Evolutionary conservation across 1,284 basidiomycete species (phyloP).

Genomic region (Fomitopsis pinicola): DNA sequence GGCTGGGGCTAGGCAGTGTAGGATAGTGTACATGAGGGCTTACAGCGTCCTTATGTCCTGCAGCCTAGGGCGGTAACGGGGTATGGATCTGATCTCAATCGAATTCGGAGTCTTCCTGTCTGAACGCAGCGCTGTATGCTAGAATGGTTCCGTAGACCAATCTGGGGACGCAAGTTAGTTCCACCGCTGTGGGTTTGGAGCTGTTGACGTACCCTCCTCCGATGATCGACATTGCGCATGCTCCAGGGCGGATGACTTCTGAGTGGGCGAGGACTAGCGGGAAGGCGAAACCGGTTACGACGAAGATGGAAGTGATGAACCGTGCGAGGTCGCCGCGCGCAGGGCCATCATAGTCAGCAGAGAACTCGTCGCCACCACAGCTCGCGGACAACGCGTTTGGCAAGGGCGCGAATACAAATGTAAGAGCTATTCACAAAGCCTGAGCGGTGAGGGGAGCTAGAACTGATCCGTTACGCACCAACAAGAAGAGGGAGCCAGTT

Average conservation of each 20-base stretch:
- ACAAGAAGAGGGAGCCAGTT: conserved; percentile 98
- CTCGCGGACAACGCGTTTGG: conserved; percentile 91
- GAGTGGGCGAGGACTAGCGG: conserved; percentile 93
- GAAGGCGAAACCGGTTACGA: conserved; percentile 91
- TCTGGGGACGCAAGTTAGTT: conserved; percentile 31
- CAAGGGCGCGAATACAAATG: conserved; percentile 92
- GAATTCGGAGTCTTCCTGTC: conserved; percentile 70
- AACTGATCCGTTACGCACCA: conserved; percentile 55
- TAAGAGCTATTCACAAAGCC: conserved; percentile 63
- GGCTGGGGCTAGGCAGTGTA: neutral
- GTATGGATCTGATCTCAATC: conserved; percentile 35
- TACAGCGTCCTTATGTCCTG: conserved; percentile 1
- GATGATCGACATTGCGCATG: conserved; percentile 91
- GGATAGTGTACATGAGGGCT: conserved; percentile 19
- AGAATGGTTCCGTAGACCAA: conserved; percentile 94
- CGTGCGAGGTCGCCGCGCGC: conserved; percentile 80
- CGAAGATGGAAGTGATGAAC: conserved; percentile 88
- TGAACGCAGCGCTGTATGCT: conserved; percentile 83
- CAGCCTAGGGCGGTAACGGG: neutral
- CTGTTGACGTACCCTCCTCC: conserved; percentile 73
- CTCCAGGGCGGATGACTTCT: conserved; percentile 79
- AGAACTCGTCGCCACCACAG: conserved; percentile 84
- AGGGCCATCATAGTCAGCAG: conserved; percentile 53
- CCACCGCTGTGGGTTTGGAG: neutral
- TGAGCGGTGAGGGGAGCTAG: conserved; percentile 3